phyloP scores from a whole-genome alignment of 2,329 filamentous ascomycete species.

The Epichloe baconii region DNA sequence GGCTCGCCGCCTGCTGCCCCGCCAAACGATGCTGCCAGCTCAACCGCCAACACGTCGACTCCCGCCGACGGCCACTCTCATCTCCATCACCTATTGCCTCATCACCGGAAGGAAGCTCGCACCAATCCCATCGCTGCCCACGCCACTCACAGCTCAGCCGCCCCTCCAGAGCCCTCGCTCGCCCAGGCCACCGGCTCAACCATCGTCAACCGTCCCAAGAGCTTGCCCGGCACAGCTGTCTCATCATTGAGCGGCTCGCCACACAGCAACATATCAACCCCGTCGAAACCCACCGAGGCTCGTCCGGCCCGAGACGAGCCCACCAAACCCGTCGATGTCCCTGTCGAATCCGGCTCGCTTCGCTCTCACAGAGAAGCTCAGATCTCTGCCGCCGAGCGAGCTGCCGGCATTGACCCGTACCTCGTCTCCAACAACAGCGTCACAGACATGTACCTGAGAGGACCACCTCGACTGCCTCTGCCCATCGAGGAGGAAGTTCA shows the following conservation, averaged over 20 bases:
- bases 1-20: constrained; percentile 11
- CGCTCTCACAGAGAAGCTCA: constrained; percentile 25
- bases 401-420: constrained; percentile 25
- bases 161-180: constrained; percentile 48
- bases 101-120: constrained; percentile 24
- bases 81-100: constrained; percentile 11
- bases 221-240: constrained; percentile 35
- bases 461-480: constrained; percentile 80
- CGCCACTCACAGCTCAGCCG: constrained; percentile 40
- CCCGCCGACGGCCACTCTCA: constrained; percentile 1
- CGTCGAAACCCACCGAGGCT: constrained; percentile 15
- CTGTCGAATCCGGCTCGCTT: constrained; percentile 26
- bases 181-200: constrained; percentile 47
- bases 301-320: constrained; percentile 21
- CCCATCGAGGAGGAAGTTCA: constrained; percentile 88
- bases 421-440: constrained; percentile 42
- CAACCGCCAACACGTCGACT: constrained; percentile 6
- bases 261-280: constrained; percentile 22
- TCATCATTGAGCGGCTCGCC: constrained; percentile 36
- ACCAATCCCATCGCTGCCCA: constrained; percentile 44
- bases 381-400: constrained; percentile 16
- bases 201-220: constrained; percentile 31
- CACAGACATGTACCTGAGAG: constrained; percentile 49
- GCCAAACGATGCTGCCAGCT: constrained; percentile 13
- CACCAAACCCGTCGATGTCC: constrained; percentile 47